Conservation (phyloP, 2,329 filamentous ascomycete genomes). For the Phialocephala sp. region DNA sequence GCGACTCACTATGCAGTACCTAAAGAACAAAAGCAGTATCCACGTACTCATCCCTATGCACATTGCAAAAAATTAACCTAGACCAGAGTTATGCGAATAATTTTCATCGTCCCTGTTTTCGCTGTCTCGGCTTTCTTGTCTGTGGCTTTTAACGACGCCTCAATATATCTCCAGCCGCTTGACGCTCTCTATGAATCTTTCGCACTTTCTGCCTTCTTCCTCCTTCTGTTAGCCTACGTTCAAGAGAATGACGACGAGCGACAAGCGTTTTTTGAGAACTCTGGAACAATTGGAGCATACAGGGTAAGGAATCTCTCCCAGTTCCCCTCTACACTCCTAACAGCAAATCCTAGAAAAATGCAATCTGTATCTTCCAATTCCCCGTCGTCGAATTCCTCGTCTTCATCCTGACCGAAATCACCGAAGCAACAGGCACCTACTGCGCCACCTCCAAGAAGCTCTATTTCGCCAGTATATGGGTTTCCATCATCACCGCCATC, state of each 20-base stretch:
- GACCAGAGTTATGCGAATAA: constrained; percentile 47
- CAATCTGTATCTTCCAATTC: constrained; percentile 49
- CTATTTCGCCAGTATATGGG: constrained; percentile 47
- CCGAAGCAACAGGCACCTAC: constrained; percentile 41
- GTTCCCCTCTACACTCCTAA: constrained; percentile 27
- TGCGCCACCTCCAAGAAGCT: constrained; percentile 42
- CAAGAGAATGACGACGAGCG: constrained; percentile 44
- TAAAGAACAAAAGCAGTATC: constrained; percentile 28
- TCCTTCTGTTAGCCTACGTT: constrained; percentile 51
- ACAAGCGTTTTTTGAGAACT: constrained; percentile 46
- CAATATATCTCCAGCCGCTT: constrained; percentile 49
- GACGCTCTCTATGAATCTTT: constrained; percentile 48
- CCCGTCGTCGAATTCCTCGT: constrained; percentile 42
- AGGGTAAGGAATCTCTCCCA: not conserved
- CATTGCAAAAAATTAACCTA: not conserved
- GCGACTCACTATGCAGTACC: constrained; percentile 26
- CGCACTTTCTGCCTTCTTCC: constrained; percentile 50
- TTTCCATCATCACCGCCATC: constrained; percentile 22
- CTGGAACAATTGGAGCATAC: constrained; percentile 12
- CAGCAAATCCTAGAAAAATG: not conserved
- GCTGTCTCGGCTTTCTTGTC: constrained; percentile 48
- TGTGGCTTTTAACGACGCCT: constrained; percentile 46
- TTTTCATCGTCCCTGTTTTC: constrained; percentile 50
- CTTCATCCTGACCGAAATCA: constrained; percentile 41
- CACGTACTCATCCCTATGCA: not conserved